Evolutionary conservation across 2,329 filamentous ascomycete genomes (phyloP).

Genomic region (Coniella vitis): DNA sequence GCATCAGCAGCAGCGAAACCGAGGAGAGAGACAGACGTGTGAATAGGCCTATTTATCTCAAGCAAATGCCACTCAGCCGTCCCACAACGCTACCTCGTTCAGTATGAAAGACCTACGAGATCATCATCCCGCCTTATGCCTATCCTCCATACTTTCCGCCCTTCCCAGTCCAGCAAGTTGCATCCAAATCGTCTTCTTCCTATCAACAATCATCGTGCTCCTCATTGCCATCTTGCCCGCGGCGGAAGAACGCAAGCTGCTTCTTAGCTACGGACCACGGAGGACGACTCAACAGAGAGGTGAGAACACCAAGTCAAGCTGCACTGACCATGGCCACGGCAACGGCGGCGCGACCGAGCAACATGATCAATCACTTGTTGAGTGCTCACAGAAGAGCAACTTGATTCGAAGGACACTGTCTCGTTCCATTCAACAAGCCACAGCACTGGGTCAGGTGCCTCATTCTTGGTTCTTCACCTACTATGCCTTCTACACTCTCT

Average conservation of each 20-base stretch:
- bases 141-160: no score
- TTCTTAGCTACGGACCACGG: constrained; percentile 47
- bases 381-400: not conserved
- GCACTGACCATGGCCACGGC: no score
- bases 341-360: constrained; percentile 1
- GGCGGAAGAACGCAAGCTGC: constrained; percentile 34
- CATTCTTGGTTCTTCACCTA: constrained; percentile 89
- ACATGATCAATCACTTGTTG: constrained; percentile 1
- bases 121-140: no score
- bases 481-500: constrained; percentile 65
- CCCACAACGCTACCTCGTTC: no score
- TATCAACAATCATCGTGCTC: constrained; percentile 34
- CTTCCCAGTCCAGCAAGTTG: constrained; percentile 22
- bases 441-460: constrained; percentile 55
- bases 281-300: constrained; percentile 9
- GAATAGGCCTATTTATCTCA: no score
- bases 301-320: no score
- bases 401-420: constrained; percentile 17
- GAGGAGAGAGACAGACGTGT: no score
- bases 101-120: no score
- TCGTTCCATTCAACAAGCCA: constrained; percentile 26
- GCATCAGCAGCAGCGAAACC: no score
- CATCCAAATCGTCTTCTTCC: constrained; percentile 42
- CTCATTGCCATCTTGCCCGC: constrained; percentile 37
- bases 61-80: no score